Evolutionary conservation across 129 eudicot species (phyloP).

Genomic region (Gnaphalium uliginosum): DNA sequence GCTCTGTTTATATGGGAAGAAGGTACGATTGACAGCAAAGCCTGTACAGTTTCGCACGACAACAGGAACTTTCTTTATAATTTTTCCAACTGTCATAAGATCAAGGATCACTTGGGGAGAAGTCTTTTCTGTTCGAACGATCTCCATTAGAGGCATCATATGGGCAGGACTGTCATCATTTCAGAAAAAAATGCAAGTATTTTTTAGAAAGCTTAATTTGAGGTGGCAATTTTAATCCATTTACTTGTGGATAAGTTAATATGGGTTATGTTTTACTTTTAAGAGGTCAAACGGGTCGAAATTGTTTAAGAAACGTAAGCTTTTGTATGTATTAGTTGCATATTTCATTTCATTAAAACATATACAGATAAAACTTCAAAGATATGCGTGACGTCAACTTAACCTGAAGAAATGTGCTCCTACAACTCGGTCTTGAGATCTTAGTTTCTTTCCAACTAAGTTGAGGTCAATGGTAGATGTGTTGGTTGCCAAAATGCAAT

Average conservation of each 20-base stretch:
- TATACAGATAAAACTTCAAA: too few relatives aligned
- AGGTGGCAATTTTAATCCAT: too few relatives aligned
- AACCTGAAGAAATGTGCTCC: conserved; percentile 73
- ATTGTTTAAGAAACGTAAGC: too few relatives aligned
- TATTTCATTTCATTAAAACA: too few relatives aligned
- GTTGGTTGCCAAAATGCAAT: conserved; percentile 96
- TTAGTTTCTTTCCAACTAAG: conserved; percentile 69
- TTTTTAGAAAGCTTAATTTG: not conserved
- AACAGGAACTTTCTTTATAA: conserved; percentile 82
- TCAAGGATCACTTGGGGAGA: conserved; percentile 95
- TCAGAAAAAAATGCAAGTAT: conserved; percentile 14
- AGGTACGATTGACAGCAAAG: conserved; percentile 90
- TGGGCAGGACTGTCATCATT: conserved; percentile 81
- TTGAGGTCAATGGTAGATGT: conserved; percentile 94
- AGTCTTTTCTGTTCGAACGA: conserved; percentile 83
- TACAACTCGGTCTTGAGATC: conserved; percentile 78
- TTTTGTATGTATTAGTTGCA: too few relatives aligned
- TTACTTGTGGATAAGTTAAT: too few relatives aligned
- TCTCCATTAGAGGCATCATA: conserved; percentile 95
- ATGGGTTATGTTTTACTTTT: too few relatives aligned
- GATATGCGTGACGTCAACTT: too few relatives aligned
- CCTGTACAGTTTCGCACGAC: conserved; percentile 97
- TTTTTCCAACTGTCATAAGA: conserved; percentile 84
- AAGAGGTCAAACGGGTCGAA: too few relatives aligned
- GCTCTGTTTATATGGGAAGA: conserved; percentile 85